These are phyloP conservation scores for Lipomyces chichibuensis DNA, from an alignment of 805 yeast genomes.

Conservation along the genomic window DNA sequence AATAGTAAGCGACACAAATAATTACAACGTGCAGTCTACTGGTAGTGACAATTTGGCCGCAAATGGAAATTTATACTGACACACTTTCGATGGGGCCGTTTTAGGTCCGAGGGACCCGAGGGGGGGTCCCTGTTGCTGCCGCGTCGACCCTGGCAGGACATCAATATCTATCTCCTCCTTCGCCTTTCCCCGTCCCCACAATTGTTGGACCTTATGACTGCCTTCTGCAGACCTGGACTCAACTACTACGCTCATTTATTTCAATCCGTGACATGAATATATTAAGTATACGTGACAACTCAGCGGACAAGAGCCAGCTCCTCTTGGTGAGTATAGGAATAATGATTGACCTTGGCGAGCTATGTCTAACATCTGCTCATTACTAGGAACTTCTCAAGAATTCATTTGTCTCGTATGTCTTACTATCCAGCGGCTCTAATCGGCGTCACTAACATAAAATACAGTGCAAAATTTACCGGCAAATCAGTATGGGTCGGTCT, in stretches of 20 bases:
- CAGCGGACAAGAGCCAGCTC: constrained; percentile 21
- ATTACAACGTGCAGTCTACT: neutral
- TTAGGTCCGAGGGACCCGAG: too few species aligned
- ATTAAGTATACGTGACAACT: neutral
- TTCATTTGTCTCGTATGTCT: constrained; percentile 24
- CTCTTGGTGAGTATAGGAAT: constrained; percentile 11
- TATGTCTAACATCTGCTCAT: neutral
- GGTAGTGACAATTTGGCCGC: neutral
- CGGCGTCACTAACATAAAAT: neutral
- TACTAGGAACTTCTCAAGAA: constrained; percentile 23
- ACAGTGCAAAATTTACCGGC: constrained; percentile 38
- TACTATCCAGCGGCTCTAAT: neutral
- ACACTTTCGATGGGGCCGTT: too few species aligned
- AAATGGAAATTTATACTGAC: neutral
- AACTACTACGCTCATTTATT: too few species aligned
- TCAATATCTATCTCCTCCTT: neutral
- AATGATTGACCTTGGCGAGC: too few species aligned
- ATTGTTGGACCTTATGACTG: neutral
- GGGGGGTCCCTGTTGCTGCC: too few species aligned
- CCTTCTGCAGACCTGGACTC: neutral
- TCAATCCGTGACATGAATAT: neutral
- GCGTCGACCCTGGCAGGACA: neutral
- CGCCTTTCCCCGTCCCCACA: neutral
- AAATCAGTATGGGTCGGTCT: constrained; percentile 46
- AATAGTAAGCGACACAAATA: neutral